Evolutionary conservation across 164 flowering plant genomes (phyloP), one percentile per base, ranked within the genome.

Genomic region (Tinospora cordifolia): DNA sequence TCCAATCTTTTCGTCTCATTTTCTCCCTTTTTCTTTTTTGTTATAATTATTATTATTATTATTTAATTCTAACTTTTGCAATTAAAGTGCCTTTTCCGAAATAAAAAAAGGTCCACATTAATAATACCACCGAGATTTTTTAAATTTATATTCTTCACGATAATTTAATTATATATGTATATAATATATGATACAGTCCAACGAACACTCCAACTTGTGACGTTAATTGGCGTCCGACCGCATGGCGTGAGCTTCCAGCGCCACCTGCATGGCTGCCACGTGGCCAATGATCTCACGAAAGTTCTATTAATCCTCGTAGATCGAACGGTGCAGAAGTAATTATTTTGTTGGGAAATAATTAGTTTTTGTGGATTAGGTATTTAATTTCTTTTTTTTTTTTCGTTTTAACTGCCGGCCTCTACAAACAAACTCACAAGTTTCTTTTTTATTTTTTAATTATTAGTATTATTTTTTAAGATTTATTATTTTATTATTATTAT

Each of bases 151-250:
- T 10, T 17, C 10, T 46, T 46, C 3, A 46, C 15, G 10, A 46
- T 10, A 10, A 46, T 46, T 10, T 10, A 46, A 17, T 6, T 6
- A 46, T 46, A 46, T 10, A 10, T 46, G 15, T 46, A 17, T 10
- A 46, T 0, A 46, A 46, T 10, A 46, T 10, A 46, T 10, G 8
- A 46, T 46, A 3, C 60, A 54, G 58, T 54, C 60, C 60, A 54
- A 54, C 60, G 60, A 54, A n/a, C n/a, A 54, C 60, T 19, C 24
- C 60, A 3, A 54, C 60, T 54, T n/a, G 21, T 54, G 60, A 54
- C 60, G 60, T 54, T 54, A 54, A 54, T 21, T n/a, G 60, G 60
- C 60, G 24, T 54, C 60, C 60, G 60, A 54, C 60, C 60, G 21
- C 60, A 54, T 54, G 10, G 60, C n/a, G 60, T 54, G 60, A 54